phyloP scores from a whole-genome alignment of 106 monocot genomes.

The Dioscorea dumetorum region DNA sequence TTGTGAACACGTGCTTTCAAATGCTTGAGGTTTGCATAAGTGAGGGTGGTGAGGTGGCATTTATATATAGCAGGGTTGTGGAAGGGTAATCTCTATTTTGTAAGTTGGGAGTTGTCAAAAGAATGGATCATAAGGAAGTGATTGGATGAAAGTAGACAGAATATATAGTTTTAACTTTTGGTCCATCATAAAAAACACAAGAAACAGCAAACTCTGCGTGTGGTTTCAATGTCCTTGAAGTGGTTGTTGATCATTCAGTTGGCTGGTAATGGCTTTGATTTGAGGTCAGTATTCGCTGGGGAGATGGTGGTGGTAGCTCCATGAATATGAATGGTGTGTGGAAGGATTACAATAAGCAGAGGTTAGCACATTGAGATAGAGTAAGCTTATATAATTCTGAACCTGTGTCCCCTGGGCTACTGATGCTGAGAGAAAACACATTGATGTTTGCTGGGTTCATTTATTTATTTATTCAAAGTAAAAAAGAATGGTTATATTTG shows the following conservation, averaged over 20 bases:
- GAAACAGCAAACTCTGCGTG: neutral
- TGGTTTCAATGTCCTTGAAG: neutral
- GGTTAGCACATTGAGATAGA: neutral
- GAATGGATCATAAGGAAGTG: neutral
- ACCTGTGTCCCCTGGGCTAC: too few relatives aligned
- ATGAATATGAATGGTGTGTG: conserved; percentile 1
- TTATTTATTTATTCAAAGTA: too few relatives aligned
- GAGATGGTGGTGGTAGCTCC: neutral
- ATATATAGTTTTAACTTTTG: neutral
- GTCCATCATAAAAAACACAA: neutral
- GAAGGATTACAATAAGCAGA: neutral
- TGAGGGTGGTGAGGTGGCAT: neutral
- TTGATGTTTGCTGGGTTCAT: too few relatives aligned
- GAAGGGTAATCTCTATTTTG: conserved; percentile 4
- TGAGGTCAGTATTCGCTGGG: conserved; percentile 1
- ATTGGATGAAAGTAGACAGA: neutral
- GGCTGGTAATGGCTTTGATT: neutral
- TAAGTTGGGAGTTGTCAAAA: neutral
- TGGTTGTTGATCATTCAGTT: neutral
- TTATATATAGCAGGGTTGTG: conserved; percentile 7
- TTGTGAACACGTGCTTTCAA: neutral
- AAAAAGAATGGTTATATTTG: too few relatives aligned
- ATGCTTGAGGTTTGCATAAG: neutral
- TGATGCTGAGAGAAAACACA: too few relatives aligned
- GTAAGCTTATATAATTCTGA: neutral